Conservation (phyloP, 2,329 filamentous ascomycete genomes). For the Colletotrichum siamense region DNA sequence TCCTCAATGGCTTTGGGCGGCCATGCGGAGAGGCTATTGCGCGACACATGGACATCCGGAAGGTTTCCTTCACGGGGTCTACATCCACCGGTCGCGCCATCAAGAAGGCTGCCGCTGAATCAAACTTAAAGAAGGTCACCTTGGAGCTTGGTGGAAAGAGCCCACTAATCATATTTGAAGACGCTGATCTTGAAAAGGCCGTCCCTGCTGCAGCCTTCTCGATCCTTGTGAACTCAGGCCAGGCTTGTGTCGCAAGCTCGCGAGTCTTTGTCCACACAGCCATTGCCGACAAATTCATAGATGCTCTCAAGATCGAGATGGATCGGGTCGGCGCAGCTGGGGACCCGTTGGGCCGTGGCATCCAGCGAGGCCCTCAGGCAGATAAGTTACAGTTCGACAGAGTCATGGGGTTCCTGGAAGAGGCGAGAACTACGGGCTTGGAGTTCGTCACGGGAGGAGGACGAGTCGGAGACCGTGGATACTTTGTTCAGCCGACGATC, state of each 20-base stretch:
- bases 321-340: conserved; percentile 81
- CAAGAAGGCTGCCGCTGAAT: conserved; percentile 34
- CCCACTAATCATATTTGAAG: conserved; percentile 49
- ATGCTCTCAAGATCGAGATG: conserved; percentile 66
- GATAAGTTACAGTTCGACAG: conserved; percentile 45
- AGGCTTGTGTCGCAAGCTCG: conserved; percentile 68
- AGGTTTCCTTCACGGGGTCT: conserved; percentile 9
- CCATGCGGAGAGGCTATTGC: conserved; percentile 1
- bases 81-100: background rate
- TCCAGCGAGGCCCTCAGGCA: conserved; percentile 34
- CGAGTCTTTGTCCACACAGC: conserved; percentile 77
- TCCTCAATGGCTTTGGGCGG: conserved; percentile 15
- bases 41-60: conserved; percentile 16
- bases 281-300: conserved; percentile 73
- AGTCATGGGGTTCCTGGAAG: conserved; percentile 39
- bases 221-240: conserved; percentile 20
- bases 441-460: conserved; percentile 78
- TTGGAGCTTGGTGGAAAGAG: conserved; percentile 52
- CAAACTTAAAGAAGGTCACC: conserved; percentile 42
- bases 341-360: conserved; percentile 57
- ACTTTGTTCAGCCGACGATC: conserved; percentile 44
- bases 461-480: conserved; percentile 47
- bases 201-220: conserved; percentile 22
- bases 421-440: conserved; percentile 44
- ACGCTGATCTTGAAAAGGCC: conserved; percentile 51